Evolutionary conservation across 2,329 filamentous ascomycete genomes (phyloP).

Genomic region (Trichoderma sp.): DNA sequence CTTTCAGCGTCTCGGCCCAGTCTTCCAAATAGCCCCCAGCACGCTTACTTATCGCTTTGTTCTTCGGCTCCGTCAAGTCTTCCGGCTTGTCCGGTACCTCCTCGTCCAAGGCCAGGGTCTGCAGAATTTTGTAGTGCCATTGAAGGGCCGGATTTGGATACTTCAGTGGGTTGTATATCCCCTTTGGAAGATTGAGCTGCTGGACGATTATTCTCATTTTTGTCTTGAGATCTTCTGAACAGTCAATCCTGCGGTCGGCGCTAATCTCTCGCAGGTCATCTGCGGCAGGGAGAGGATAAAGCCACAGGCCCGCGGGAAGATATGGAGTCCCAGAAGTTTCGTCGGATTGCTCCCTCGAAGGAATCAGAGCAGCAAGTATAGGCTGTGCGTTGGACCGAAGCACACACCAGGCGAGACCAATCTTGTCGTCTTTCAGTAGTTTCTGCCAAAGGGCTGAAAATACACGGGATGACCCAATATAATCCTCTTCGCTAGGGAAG

Average conservation of each 20-base stretch:
- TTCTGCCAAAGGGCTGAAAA: constrained; percentile 91
- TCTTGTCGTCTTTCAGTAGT: constrained; percentile 72
- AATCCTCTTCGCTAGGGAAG: constrained; percentile 88
- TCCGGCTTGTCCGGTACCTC: constrained; percentile 71
- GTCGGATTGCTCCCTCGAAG: constrained; percentile 65
- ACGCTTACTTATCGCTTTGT: constrained; percentile 84
- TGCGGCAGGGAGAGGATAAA: constrained; percentile 81
- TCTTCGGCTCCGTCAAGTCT: constrained; percentile 82
- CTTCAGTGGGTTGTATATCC: constrained; percentile 75
- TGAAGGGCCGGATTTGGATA: constrained; percentile 92
- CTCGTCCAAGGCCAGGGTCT: constrained; percentile 87
- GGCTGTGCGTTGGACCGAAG: constrained; percentile 78
- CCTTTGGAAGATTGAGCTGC: constrained; percentile 85
- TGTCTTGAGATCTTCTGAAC: constrained; percentile 68
- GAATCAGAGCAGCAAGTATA: constrained; percentile 75
- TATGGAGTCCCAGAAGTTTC: constrained; percentile 65
- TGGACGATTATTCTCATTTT: constrained; percentile 80
- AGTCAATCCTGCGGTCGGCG: constrained; percentile 55
- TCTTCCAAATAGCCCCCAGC: constrained; percentile 75
- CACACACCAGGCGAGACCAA: constrained; percentile 88
- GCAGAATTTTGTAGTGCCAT: constrained; percentile 95
- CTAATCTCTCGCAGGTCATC: constrained; percentile 82
- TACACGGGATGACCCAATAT: constrained; percentile 85
- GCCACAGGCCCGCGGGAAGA: constrained; percentile 82
- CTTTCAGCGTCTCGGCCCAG: constrained; percentile 69